Evolutionary conservation across 495 filamentous ascomycete genomes (phyloP).

Genomic region (Penicillium subrubescens): DNA sequence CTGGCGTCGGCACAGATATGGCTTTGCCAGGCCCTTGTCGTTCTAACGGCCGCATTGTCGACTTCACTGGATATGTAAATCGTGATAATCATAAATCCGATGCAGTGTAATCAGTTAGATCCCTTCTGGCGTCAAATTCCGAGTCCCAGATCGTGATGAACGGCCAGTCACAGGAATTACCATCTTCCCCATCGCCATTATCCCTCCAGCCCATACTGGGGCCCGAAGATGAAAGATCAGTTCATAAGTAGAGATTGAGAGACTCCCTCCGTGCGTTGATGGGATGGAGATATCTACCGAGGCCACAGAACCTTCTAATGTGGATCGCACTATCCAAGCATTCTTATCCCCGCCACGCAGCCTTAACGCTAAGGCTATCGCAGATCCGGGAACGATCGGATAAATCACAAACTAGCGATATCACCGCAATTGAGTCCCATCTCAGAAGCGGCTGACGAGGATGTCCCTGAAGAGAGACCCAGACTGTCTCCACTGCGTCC

Average conservation of each 20-base stretch:
- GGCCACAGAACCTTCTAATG: neutral
- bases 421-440: slow-evolving; percentile 16
- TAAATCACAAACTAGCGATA: neutral
- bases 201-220: slow-evolving; percentile 1
- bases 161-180: neutral
- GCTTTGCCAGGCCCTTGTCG: neutral
- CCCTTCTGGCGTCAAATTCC: neutral
- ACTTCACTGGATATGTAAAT: neutral
- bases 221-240: neutral
- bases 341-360: neutral
- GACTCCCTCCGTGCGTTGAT: neutral
- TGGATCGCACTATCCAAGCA: neutral
- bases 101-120: neutral
- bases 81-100: neutral
- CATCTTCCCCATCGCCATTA: slow-evolving; percentile 14
- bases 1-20: slow-evolving; percentile 11
- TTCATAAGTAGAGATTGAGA: neutral
- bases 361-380: neutral
- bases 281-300: neutral
- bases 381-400: neutral
- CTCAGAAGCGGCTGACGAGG: slow-evolving; percentile 15
- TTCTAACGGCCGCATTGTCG: neutral
- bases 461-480: neutral
- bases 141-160: neutral
- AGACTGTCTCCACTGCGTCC: neutral